phyloP scores from a whole-genome alignment of 176 grass and related monocot species.

The Otatea glauca region DNA sequence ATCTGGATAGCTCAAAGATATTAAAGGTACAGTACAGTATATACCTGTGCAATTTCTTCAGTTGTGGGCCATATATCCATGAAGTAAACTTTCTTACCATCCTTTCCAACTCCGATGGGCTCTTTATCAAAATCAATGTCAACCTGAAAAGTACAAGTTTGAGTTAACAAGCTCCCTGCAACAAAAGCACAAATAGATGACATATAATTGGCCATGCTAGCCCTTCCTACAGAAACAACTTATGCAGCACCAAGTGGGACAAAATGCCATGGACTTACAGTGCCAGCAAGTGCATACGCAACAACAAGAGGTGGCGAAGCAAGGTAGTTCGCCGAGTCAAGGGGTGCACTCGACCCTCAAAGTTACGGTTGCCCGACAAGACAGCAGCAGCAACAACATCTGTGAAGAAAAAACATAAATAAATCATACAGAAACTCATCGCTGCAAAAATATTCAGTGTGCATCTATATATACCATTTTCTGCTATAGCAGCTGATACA shows the following conservation, averaged over 20 bases:
- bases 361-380: constrained; percentile 88
- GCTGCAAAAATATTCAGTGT: constrained; percentile 2
- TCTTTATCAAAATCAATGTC: constrained; percentile 98
- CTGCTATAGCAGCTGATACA: constrained; percentile 69
- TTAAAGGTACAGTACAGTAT: constrained; percentile 25
- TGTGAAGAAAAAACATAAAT: constrained; percentile 15
- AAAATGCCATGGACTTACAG: constrained; percentile 51
- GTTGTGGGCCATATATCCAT: constrained; percentile 96
- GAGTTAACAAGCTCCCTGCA: constrained; percentile 19
- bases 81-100: constrained; percentile 84
- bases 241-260: constrained; percentile 2
- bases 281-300: constrained; percentile 93
- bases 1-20: constrained; percentile 25
- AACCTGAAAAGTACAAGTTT: constrained; percentile 62
- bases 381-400: constrained; percentile 96
- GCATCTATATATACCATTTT: constrained; percentile 66
- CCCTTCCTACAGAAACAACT: constrained; percentile 2
- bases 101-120: constrained; percentile 87
- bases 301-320: constrained; percentile 90
- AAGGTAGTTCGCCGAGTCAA: constrained; percentile 90
- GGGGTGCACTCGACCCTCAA: constrained; percentile 90
- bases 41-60: constrained; percentile 91
- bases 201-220: not conserved
- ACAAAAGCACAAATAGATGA: not conserved
- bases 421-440: not conserved